A percentile compares a stretch with the other conserved stretches of the same genome.
phyloP scores from a whole-genome alignment of 176 grass and related monocot genomes.

The Aegilops longissima region DNA sequence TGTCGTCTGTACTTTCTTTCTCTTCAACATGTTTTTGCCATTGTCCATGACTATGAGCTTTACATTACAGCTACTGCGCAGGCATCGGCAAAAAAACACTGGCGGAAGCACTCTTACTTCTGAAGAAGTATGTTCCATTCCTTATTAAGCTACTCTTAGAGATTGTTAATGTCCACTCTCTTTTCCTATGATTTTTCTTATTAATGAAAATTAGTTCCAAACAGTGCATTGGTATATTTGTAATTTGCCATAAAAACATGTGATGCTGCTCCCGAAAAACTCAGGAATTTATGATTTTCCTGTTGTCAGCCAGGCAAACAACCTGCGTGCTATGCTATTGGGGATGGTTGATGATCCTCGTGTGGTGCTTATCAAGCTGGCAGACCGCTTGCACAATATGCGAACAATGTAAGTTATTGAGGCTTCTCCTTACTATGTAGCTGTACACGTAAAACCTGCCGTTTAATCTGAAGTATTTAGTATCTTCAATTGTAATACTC shows the following conservation, averaged over 20 bases:
- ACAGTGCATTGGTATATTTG: slow-evolving; percentile 14
- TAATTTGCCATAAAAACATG: slow-evolving; percentile 6
- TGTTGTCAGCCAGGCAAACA: slow-evolving; percentile 86
- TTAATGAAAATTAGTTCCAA: slow-evolving; percentile 19
- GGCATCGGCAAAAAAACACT: slow-evolving; percentile 78
- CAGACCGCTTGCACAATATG: slow-evolving; percentile 97
- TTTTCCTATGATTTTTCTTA: slow-evolving; percentile 23
- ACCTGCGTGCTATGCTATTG: slow-evolving; percentile 92
- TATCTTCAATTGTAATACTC: slow-evolving; percentile 15
- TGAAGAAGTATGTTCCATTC: slow-evolving; percentile 78
- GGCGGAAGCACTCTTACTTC: slow-evolving; percentile 80
- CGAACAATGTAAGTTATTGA: slow-evolving; percentile 78
- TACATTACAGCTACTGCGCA: slow-evolving; percentile 65
- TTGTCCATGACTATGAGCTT: slow-evolving; percentile 27
- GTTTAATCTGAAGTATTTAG: neutral
- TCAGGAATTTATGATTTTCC: slow-evolving; percentile 41
- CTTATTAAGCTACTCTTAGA: slow-evolving; percentile 13
- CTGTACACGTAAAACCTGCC: neutral
- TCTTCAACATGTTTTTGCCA: slow-evolving; percentile 9
- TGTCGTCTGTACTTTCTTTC: slow-evolving; percentile 10
- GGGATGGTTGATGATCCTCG: slow-evolving; percentile 99
- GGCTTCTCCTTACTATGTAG: slow-evolving; percentile 10
- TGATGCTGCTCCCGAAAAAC: slow-evolving; percentile 18
- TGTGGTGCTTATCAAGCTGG: slow-evolving; percentile 96
- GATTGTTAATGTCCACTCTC: neutral